Evolutionary conservation across 2,329 filamentous ascomycete species (phyloP), one percentile per base, ranked within the genome.

Genomic region (Monilinia polystroma): DNA sequence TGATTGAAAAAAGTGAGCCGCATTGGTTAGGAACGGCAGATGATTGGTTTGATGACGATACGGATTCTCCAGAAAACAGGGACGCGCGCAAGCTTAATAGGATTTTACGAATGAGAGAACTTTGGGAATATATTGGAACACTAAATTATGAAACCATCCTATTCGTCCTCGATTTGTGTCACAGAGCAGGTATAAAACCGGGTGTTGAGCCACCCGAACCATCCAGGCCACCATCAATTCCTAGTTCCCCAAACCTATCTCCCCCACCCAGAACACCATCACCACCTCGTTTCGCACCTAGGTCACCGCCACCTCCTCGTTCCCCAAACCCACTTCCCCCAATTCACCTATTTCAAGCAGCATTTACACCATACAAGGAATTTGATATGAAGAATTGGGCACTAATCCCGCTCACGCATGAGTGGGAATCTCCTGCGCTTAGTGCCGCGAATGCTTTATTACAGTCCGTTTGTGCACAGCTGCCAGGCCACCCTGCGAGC

Each of bases 1-100:
- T 51, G 45, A 45, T 26, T 23, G 23, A 20, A 18, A 20, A 18
- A 12, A 38, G 6, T 20, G 29, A 12, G 5, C 45, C 58, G 12
- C 7, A 20, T 4, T 60, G 43, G 45, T 45, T 51, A 38, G 58
- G 45, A 51, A 26, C 58, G 20, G 32, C 58, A 38, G n/a, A 51
- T 60, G 45, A 51, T 7, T 60, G 58, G 58, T 20, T 38, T 23
- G 58, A 60, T 38, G 58, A 60, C 23, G 3, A 26, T 60, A 26
- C 58, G 20, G n/a, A 51, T n/a, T 26, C 7, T 38, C 45, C 8
- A 14, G 45, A 60, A 29, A 51, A 60, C 26, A 2, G 51, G 45
- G 32, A 51, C 16, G 58, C 45, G 29, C 58, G 43, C n/a, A 51
- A 5, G 29, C 45, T 60, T 6, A 38, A 11, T n/a, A n/a, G 29